phyloP scores from a whole-genome alignment of 768 basidiomycete genomes.

The Leccinum broughii region DNA sequence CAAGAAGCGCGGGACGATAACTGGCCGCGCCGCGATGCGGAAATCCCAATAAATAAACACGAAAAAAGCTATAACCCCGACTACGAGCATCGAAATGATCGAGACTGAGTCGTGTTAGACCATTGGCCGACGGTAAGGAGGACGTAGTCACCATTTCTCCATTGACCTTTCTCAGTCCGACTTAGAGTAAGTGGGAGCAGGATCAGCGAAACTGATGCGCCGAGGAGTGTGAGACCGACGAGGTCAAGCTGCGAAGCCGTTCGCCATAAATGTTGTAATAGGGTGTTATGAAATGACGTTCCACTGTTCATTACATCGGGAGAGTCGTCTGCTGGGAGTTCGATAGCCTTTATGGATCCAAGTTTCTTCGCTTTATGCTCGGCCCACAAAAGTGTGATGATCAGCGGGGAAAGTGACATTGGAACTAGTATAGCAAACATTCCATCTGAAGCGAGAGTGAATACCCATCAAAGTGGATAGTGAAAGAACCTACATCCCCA shows the following conservation, averaged over 20 bases:
- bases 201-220: conserved; percentile 49
- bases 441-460: conserved; percentile 38
- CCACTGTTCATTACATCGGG: neutral
- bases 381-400: conserved; percentile 55
- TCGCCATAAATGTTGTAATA: conserved; percentile 15
- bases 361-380: conserved; percentile 47
- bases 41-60: conserved; percentile 48
- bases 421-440: conserved; percentile 63
- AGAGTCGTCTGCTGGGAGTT: neutral
- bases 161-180: conserved; percentile 38
- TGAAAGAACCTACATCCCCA: conserved; percentile 59
- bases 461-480: neutral
- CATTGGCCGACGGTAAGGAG: neutral
- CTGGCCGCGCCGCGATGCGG: conserved; percentile 54
- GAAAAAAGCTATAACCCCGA: conserved; percentile 47
- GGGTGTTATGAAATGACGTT: neutral
- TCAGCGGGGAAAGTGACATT: conserved; percentile 49
- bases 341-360: conserved; percentile 27
- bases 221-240: conserved; percentile 52
- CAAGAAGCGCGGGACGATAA: conserved; percentile 61
- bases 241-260: conserved; percentile 44
- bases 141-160: conserved; percentile 43
- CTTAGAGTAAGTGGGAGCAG: conserved; percentile 57
- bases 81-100: conserved; percentile 51
- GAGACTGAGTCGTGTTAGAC: conserved; percentile 36